Evolutionary conservation across 1,284 basidiomycete species (phyloP).

Genomic region (Trichosporon sp.): DNA sequence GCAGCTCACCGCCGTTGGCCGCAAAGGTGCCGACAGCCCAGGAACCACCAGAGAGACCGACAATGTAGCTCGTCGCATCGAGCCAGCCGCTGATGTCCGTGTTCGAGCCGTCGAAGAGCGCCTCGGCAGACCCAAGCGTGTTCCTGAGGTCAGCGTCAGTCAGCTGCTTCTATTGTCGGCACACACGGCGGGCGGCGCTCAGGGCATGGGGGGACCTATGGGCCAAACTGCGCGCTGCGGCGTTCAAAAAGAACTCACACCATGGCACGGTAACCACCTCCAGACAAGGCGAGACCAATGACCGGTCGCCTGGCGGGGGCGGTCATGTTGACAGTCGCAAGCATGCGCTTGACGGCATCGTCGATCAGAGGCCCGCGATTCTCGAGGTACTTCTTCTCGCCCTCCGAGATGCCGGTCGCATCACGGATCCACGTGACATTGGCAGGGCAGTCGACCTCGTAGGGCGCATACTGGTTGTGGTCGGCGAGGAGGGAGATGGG

Average conservation of each 20-base stretch:
- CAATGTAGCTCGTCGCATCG: constrained; percentile 50
- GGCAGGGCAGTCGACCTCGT: constrained; percentile 47
- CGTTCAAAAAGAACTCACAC: constrained; percentile 30
- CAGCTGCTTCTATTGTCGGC: not conserved
- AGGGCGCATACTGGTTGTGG: constrained; percentile 46
- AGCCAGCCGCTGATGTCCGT: constrained; percentile 49
- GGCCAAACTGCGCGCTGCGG: no score
- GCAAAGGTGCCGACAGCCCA: constrained; percentile 52
- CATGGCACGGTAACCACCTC: constrained; percentile 60
- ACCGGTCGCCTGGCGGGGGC: constrained; percentile 51
- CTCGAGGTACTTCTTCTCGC: constrained; percentile 45
- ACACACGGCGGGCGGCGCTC: not conserved
- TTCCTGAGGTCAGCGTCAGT: constrained; percentile 20
- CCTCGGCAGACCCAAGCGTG: constrained; percentile 25
- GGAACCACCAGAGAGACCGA: constrained; percentile 52
- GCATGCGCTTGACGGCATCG: constrained; percentile 38
- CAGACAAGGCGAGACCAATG: constrained; percentile 57
- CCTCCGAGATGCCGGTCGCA: constrained; percentile 39
- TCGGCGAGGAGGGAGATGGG: constrained; percentile 9
- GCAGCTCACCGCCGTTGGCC: constrained; percentile 46
- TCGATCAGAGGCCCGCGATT: constrained; percentile 35
- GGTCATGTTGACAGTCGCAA: constrained; percentile 32
- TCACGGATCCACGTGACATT: constrained; percentile 47
- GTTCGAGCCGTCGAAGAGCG: constrained; percentile 10
- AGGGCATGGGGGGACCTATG: not conserved